phyloP scores from a whole-genome alignment of 2,329 filamentous ascomycete species.

The Ustulina deusta region DNA sequence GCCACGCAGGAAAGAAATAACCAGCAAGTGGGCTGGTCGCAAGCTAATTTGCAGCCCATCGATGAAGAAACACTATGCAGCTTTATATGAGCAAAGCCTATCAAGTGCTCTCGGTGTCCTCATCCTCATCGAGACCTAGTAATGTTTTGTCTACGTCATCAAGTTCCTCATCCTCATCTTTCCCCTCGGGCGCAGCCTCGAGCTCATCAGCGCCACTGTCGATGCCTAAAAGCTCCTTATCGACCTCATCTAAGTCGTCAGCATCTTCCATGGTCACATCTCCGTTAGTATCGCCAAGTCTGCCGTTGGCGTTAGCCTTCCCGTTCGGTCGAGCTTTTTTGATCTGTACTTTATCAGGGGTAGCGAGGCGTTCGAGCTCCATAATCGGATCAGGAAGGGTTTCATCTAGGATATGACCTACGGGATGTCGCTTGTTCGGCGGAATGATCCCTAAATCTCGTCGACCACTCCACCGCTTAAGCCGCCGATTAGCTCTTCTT shows the following conservation, averaged over 20 bases:
- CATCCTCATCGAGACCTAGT: slow-evolving; percentile 51
- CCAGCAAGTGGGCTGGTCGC: slow-evolving; percentile 13
- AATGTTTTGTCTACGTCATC: slow-evolving; percentile 51
- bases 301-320: slow-evolving; percentile 50
- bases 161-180: slow-evolving; percentile 60
- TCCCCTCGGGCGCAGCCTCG: slow-evolving; percentile 48
- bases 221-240: slow-evolving; percentile 63
- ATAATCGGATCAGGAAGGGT: slow-evolving; percentile 36
- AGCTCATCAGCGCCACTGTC: slow-evolving; percentile 59
- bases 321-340: slow-evolving; percentile 49
- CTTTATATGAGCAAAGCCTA: slow-evolving; percentile 17
- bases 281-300: slow-evolving; percentile 52
- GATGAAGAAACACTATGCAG: slow-evolving; percentile 12
- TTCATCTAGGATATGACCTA: slow-evolving; percentile 35
- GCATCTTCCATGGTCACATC: slow-evolving; percentile 60
- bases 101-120: slow-evolving; percentile 47
- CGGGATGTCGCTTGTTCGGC: slow-evolving; percentile 58
- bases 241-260: slow-evolving; percentile 67
- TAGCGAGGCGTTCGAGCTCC: slow-evolving; percentile 34
- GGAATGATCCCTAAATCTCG: slow-evolving; percentile 60
- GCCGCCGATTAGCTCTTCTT: slow-evolving; percentile 70
- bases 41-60: slow-evolving; percentile 17
- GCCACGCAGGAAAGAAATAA: slow-evolving; percentile 33
- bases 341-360: slow-evolving; percentile 41
- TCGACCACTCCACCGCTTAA: slow-evolving; percentile 76